phyloP scores from a whole-genome alignment of 495 filamentous ascomycete genomes.

The Ascobolus immersus region DNA sequence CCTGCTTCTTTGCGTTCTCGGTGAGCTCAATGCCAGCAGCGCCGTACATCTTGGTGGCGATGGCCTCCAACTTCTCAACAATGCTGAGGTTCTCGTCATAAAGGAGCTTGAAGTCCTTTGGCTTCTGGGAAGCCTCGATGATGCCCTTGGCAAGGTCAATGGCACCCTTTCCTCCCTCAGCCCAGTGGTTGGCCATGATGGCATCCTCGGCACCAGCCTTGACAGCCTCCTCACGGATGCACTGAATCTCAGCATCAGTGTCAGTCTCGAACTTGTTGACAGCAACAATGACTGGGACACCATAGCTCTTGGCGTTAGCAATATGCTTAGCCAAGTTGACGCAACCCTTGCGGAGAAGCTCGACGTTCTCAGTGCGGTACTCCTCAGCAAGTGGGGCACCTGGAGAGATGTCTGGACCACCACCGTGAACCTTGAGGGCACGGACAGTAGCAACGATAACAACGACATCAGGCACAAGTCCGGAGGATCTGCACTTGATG shows the following conservation, averaged over 20 bases:
- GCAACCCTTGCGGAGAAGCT: constrained; percentile 67
- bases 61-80: constrained; percentile 73
- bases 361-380: constrained; percentile 80
- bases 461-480: constrained; percentile 72
- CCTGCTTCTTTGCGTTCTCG: constrained; percentile 81
- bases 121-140: constrained; percentile 54
- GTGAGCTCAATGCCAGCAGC: constrained; percentile 77
- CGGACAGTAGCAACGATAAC: constrained; percentile 89
- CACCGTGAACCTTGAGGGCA: constrained; percentile 88
- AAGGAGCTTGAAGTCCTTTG: constrained; percentile 72
- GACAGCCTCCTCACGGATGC: constrained; percentile 71
- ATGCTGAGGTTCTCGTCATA: constrained; percentile 60
- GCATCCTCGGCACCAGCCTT: constrained; percentile 85
- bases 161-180: constrained; percentile 78
- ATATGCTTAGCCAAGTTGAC: constrained; percentile 90
- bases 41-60: constrained; percentile 82
- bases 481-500: constrained; percentile 93
- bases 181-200: constrained; percentile 87
- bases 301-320: constrained; percentile 60
- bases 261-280: constrained; percentile 93
- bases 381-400: constrained; percentile 58
- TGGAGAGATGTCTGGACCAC: constrained; percentile 71
- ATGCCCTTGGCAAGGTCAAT: constrained; percentile 73
- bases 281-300: constrained; percentile 85
- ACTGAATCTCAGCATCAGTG: constrained; percentile 71